Base-by-base conservation (phyloP, 495 filamentous ascomycete species). In the Pyrenula aspistea region DNA sequence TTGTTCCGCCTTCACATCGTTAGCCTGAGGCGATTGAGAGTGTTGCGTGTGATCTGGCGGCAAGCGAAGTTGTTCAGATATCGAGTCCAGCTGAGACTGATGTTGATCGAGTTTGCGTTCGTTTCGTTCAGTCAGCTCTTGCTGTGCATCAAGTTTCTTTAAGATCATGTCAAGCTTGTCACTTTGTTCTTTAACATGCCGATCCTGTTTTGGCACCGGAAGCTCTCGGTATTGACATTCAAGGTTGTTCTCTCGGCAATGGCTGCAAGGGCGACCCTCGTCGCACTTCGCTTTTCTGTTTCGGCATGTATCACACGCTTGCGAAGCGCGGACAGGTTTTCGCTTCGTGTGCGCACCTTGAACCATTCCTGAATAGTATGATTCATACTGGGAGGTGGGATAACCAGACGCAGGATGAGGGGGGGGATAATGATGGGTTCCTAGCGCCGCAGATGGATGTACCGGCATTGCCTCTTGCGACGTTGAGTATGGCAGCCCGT, bases 211-310 rank as follows among this genome's bases (percentile, higher is more conserved):
- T 53, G 80, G 78, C 4, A 78, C 78, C 22, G 78, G 78, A 19
- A 83, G 73, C 66, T 81, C 80, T 65, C 80, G 78, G 57, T 83
- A 83, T 22, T 80, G 74, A 62, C 80, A 83, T 51, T 62, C 60
- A 49, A 80, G 63, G 53, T 66, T 72, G 22, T 80, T 79, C 57
- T 83, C 80, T 55, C 75, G 80, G 66, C 80, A 83, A 59, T 80
- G 77, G 53, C 78, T 79, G 63, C 80, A 83, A 36, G 80, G 80
- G 49, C 80, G 73, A 24, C 79, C 78, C 63, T 83, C 80, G 50
- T 83, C 80, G 56, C 80, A 83, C 61, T 83, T 83, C n/a, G 80
- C 79, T 61, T 83, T 83, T 56, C 80, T 72, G 20, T 77, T 68
- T 60, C 80, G 77, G 62, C 80, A 83, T 64, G 78, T 77, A 59